phyloP scores from a whole-genome alignment of 768 basidiomycete genomes.

The Russula olivacea region DNA sequence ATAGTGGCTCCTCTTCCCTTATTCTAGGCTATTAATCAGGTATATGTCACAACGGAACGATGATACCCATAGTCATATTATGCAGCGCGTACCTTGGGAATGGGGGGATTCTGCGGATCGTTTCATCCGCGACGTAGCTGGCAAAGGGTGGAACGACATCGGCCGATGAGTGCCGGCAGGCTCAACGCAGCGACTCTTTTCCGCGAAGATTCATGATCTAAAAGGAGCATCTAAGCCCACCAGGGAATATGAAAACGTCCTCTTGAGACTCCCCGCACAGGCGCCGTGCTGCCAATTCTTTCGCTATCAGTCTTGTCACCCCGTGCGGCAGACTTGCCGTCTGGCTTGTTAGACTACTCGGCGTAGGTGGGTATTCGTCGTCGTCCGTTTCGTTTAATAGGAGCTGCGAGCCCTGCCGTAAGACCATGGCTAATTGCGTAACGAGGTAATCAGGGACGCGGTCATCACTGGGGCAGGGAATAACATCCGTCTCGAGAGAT shows the following conservation, averaged over 20 bases:
- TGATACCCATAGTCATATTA: neutral
- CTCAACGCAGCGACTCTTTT: no score
- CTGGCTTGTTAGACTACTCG: slow-evolving; percentile 22
- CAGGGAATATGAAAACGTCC: no score
- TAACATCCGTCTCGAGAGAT: slow-evolving; percentile 49
- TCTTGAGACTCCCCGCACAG: no score
- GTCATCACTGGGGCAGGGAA: slow-evolving; percentile 64
- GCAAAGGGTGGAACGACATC: slow-evolving; percentile 42
- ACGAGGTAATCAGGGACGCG: slow-evolving; percentile 70
- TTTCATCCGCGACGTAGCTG: slow-evolving; percentile 78
- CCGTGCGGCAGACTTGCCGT: slow-evolving; percentile 23
- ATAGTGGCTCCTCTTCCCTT: slow-evolving; percentile 85
- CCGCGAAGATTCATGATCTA: no score
- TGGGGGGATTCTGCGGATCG: slow-evolving; percentile 78
- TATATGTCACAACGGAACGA: neutral
- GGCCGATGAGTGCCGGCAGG: no score
- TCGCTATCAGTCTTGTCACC: no score
- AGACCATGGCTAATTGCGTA: slow-evolving; percentile 57
- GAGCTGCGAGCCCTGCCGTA: slow-evolving; percentile 66
- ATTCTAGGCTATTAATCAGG: slow-evolving; percentile 41
- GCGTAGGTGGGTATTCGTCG: slow-evolving; percentile 8
- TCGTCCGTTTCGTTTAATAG: slow-evolving; percentile 21
- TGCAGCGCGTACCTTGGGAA: slow-evolving; percentile 63
- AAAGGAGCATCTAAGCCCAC: no score
- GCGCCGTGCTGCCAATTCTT: no score